phyloP scores from a whole-genome alignment of 202 grass and related monocot genomes.

The Cymbopogon flexuosus region DNA sequence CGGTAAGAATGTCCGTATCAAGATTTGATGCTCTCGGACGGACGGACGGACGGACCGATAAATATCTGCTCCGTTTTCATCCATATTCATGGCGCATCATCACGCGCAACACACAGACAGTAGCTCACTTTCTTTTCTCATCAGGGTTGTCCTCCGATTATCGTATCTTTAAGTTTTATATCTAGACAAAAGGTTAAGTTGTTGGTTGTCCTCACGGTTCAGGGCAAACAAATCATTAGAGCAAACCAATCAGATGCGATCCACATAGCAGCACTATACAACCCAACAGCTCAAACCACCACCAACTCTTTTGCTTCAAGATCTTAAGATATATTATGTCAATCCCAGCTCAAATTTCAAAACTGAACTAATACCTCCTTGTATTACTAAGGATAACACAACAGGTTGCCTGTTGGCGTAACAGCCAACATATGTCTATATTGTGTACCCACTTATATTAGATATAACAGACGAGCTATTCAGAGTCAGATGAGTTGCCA shows the following conservation, averaged over 20 bases:
- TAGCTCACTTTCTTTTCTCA: neutral
- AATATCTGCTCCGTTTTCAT: too few relatives aligned
- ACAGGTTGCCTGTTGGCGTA: neutral
- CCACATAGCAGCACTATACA: neutral
- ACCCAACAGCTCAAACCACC: neutral
- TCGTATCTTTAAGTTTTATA: too few relatives aligned
- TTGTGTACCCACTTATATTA: neutral
- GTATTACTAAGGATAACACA: conserved; percentile 18
- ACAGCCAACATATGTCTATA: neutral
- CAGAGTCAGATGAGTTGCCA: conserved; percentile 70
- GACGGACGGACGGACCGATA: too few relatives aligned
- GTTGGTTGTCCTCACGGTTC: neutral
- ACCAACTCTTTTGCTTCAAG: neutral
- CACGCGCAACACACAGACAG: neutral
- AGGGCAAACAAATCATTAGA: neutral
- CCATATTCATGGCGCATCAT: neutral
- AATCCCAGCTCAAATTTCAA: conserved; percentile 3
- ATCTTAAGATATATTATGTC: neutral
- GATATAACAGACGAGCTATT: conserved; percentile 33
- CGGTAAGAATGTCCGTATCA: too few relatives aligned
- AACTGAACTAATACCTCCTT: conserved; percentile 1
- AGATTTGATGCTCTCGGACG: too few relatives aligned
- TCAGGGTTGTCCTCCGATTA: too few relatives aligned
- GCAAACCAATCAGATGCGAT: neutral
- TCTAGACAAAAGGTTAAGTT: too few relatives aligned